phyloP scores from a whole-genome alignment of 495 filamentous ascomycete species.

The Cudoniella acicularis region DNA sequence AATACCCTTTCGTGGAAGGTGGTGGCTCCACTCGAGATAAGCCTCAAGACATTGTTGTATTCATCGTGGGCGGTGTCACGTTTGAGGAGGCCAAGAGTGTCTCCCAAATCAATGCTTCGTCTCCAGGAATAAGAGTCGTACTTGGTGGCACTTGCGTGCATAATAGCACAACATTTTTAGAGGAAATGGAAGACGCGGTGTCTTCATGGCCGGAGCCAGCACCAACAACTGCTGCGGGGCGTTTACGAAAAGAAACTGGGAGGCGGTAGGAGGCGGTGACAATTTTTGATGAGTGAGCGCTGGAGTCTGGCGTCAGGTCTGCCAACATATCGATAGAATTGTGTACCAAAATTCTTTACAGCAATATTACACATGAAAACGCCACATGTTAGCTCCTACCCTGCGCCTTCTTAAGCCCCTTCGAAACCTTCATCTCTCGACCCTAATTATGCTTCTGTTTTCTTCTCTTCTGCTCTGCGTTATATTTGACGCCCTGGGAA shows the following conservation, averaged over 20 bases:
- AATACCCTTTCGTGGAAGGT: conserved; percentile 91
- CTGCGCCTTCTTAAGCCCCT: no score
- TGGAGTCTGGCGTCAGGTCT: conserved; percentile 10
- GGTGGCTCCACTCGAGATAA: conserved; percentile 82
- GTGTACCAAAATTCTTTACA: not conserved
- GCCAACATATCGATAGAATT: not conserved
- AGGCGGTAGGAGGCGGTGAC: conserved; percentile 32
- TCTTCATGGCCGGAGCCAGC: conserved; percentile 73
- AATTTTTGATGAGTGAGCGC: not conserved
- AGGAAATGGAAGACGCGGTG: conserved; percentile 79
- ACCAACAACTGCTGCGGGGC: conserved; percentile 64
- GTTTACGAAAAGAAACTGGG: conserved; percentile 63
- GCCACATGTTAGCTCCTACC: not conserved
- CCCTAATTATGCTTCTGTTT: conserved; percentile 9
- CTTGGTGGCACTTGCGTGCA: conserved; percentile 80
- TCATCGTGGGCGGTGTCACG: conserved; percentile 87
- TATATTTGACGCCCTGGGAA: conserved; percentile 48
- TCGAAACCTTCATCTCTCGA: not conserved
- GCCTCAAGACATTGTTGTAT: conserved; percentile 92
- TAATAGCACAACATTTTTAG: conserved; percentile 82
- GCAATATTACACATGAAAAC: not conserved
- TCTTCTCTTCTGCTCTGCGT: conserved; percentile 32
- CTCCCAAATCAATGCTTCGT: conserved; percentile 85
- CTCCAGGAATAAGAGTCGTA: conserved; percentile 83
- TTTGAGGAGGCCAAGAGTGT: conserved; percentile 97